Evolutionary conservation across 1,284 basidiomycete species (phyloP).

Genomic region (Kwoniella shivajii): DNA sequence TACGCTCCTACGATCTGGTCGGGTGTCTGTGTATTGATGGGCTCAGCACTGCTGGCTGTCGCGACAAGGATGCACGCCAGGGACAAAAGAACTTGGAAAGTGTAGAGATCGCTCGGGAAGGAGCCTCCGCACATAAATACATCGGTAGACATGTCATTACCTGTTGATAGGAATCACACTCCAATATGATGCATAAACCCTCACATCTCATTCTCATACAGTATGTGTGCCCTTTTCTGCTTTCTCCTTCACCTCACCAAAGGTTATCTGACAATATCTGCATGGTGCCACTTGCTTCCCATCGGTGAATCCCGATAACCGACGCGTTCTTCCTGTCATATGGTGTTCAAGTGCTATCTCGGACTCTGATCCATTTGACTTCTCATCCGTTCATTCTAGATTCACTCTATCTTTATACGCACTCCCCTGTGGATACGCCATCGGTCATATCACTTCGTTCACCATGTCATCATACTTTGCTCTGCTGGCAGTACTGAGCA

Average conservation of each 20-base stretch:
- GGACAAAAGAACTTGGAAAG: slow-evolving; percentile 39
- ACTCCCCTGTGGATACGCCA: not conserved
- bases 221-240: too few species aligned
- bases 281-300: too few species aligned
- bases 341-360: too few species aligned
- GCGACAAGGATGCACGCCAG: slow-evolving; percentile 18
- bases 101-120: too few species aligned
- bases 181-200: too few species aligned
- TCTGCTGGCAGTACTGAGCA: slow-evolving; percentile 11
- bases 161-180: too few species aligned
- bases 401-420: not conserved
- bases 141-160: too few species aligned
- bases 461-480: slow-evolving; percentile 9
- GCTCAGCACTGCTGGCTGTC: slow-evolving; percentile 17
- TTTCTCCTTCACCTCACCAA: too few species aligned
- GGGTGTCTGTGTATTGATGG: slow-evolving; percentile 31
- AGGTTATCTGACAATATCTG: too few species aligned
- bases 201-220: too few species aligned
- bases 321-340: slow-evolving; percentile 7
- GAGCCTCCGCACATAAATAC: too few species aligned
- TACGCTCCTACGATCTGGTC: slow-evolving; percentile 35
- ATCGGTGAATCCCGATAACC: slow-evolving; percentile 1
- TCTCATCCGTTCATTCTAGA: not conserved
- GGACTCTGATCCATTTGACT: not conserved
- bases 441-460: not conserved